These are phyloP conservation scores for Entomortierella lignicola DNA, from an alignment of 192 early-diverging fungal species.

Conservation along the genomic window DNA sequence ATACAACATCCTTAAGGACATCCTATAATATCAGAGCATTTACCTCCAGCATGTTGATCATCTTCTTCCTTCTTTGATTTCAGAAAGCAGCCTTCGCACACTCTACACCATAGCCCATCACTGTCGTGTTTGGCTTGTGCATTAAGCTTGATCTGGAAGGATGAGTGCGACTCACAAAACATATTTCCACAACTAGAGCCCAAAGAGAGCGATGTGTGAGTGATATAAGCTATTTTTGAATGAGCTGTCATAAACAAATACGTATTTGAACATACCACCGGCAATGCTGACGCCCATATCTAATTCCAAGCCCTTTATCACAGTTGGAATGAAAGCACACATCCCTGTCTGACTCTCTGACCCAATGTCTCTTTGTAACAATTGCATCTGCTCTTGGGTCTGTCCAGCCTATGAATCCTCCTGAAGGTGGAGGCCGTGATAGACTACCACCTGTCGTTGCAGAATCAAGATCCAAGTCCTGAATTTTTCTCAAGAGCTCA, in stretches of 20 bases:
- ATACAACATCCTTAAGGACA: background rate
- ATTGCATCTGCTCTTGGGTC: constrained; percentile 44
- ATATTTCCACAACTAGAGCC: constrained; percentile 69
- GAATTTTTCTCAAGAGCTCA: constrained; percentile 57
- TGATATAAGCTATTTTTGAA: background rate
- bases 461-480: constrained; percentile 53
- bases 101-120: constrained; percentile 67
- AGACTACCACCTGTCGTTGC: constrained; percentile 43
- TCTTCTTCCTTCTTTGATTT: constrained; percentile 48
- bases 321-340: constrained; percentile 59
- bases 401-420: constrained; percentile 55
- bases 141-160: constrained; percentile 67
- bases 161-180: constrained; percentile 71
- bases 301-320: constrained; percentile 57
- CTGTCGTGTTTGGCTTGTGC: constrained; percentile 69
- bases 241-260: background rate
- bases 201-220: background rate
- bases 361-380: constrained; percentile 69
- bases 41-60: constrained; percentile 58
- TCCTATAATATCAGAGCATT: background rate
- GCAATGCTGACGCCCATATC: constrained; percentile 67
- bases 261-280: constrained; percentile 52
- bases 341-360: constrained; percentile 60
- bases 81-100: constrained; percentile 67
- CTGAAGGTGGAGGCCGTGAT: constrained; percentile 28